Conservation (phyloP, 139 green algal genomes). For the Chlamydomonas schloesseri region DNA sequence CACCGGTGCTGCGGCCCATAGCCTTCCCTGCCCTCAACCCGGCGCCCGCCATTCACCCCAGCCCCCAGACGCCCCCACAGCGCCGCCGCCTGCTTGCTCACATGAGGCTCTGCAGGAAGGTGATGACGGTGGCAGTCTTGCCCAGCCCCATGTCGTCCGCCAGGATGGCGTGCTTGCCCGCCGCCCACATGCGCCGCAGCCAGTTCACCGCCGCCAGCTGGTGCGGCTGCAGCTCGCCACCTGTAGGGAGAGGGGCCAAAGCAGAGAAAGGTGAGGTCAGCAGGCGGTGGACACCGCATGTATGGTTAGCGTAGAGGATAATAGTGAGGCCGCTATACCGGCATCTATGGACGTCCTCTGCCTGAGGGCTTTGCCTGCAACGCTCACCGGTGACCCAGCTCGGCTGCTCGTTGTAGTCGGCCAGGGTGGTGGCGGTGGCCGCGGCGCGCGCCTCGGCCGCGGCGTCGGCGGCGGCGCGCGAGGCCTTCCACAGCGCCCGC, state of each 20-base stretch:
- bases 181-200: conserved; percentile 74
- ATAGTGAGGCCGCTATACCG: too few species aligned
- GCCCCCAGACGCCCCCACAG: neutral
- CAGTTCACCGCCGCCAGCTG: conserved; percentile 82
- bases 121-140: conserved; percentile 77
- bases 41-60: neutral
- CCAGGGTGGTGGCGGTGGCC: neutral
- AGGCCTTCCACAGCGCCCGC: conserved; percentile 56
- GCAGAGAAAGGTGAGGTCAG: too few species aligned
- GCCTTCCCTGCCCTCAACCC: neutral
- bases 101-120: conserved; percentile 66
- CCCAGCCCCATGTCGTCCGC: conserved; percentile 84
- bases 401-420: conserved; percentile 46
- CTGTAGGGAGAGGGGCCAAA: too few species aligned
- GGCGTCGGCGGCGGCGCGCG: conserved; percentile 20
- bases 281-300: too few species aligned
- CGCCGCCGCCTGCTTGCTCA: too few species aligned
- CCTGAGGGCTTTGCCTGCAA: too few species aligned
- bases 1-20: too few species aligned
- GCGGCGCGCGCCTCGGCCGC: conserved; percentile 33
- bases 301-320: too few species aligned
- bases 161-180: conserved; percentile 63
- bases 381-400: conserved; percentile 46
- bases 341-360: too few species aligned
- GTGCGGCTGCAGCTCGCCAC: conserved; percentile 68